Conservation (phyloP, 2,329 filamentous ascomycete genomes). For the Calonectria honghensis region DNA sequence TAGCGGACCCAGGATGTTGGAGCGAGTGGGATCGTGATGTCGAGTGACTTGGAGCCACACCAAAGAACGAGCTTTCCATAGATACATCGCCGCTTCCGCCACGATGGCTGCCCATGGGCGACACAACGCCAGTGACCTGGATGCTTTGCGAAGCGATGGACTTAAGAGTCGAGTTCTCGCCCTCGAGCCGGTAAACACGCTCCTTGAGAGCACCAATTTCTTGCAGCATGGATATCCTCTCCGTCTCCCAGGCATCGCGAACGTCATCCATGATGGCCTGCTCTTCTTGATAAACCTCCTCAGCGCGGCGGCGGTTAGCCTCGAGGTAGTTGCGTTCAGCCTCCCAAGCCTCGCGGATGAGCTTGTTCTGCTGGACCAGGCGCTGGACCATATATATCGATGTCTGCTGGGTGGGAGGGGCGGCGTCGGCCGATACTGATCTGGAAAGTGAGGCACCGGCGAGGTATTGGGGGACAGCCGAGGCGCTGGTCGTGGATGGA, state of each 20-base stretch:
- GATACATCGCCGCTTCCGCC: slow-evolving; percentile 52
- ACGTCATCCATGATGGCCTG: slow-evolving; percentile 72
- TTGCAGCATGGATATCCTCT: slow-evolving; percentile 64
- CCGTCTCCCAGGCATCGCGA: slow-evolving; percentile 66
- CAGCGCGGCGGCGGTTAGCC: slow-evolving; percentile 71
- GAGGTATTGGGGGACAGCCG: slow-evolving; percentile 46
- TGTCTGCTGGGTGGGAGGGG: slow-evolving; percentile 55
- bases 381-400: slow-evolving; percentile 63
- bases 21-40: slow-evolving; percentile 46
- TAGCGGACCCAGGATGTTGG: slow-evolving; percentile 45
- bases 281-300: slow-evolving; percentile 74
- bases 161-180: slow-evolving; percentile 61
- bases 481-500: slow-evolving; percentile 50
- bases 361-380: slow-evolving; percentile 64
- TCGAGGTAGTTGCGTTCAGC: slow-evolving; percentile 73
- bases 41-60: slow-evolving; percentile 47
- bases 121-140: slow-evolving; percentile 56
- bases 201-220: slow-evolving; percentile 66
- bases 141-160: slow-evolving; percentile 56
- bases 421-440: slow-evolving; percentile 57
- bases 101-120: slow-evolving; percentile 55
- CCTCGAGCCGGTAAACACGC: slow-evolving; percentile 60
- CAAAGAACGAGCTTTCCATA: slow-evolving; percentile 50
- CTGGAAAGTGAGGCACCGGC: slow-evolving; percentile 53
- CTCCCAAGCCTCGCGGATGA: slow-evolving; percentile 71